Percentiles rank a stretch among this genome's conserved stretches.
Evolutionary conservation across 179 eudicot genomes (phyloP).

Genomic region (Spergularia azorica): DNA sequence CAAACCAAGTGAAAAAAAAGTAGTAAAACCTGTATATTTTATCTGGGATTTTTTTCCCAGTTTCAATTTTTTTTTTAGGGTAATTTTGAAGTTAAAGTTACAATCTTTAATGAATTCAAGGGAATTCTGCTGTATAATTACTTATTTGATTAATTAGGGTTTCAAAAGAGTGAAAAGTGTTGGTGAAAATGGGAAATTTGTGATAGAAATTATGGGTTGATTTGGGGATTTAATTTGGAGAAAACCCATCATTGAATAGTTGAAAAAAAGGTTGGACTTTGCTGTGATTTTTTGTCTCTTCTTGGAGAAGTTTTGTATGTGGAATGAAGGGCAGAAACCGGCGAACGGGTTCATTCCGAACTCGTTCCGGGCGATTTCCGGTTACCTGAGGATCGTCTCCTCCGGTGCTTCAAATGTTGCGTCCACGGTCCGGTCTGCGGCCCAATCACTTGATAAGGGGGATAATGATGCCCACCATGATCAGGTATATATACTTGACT

Average conservation of each 20-base stretch:
- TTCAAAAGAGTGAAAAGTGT: background rate
- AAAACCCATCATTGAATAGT: background rate
- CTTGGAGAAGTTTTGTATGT: conserved; percentile 21
- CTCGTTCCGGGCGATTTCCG: conserved; percentile 62
- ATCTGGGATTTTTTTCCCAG: no score
- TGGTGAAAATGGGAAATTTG: conserved; percentile 1
- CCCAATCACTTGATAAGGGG: conserved; percentile 71
- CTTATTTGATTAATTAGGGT: conserved; percentile 15
- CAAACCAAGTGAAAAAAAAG: background rate
- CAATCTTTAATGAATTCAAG: background rate
- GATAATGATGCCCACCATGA: conserved; percentile 55
- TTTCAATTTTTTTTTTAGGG: no score
- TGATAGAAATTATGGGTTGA: background rate
- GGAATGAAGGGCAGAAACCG: conserved; percentile 65
- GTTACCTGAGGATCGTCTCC: conserved; percentile 69
- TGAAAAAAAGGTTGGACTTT: conserved; percentile 3
- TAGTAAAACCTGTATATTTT: background rate
- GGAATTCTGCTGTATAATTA: background rate
- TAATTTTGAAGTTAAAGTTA: background rate
- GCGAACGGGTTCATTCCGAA: conserved; percentile 64
- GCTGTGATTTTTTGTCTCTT: conserved; percentile 19
- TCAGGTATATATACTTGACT: conserved; percentile 47
- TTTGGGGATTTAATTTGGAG: background rate
- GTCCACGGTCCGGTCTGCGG: conserved; percentile 73
- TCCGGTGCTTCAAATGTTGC: conserved; percentile 66